phyloP scores from a whole-genome alignment of 805 yeast species.

The Candida xyloterini region DNA sequence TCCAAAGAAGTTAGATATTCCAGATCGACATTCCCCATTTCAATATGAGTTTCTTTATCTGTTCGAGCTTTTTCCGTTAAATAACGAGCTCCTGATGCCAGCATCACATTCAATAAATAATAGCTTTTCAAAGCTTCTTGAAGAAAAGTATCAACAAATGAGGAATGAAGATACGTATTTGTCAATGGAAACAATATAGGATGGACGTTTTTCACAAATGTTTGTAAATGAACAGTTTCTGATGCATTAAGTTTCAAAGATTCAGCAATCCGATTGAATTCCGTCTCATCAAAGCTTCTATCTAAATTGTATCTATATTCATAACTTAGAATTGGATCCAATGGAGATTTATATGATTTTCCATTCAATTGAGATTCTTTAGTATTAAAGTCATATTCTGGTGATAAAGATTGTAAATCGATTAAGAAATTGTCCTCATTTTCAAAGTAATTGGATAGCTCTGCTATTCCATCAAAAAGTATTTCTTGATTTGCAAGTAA shows the following conservation, averaged over 20 bases:
- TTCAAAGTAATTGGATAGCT: constrained; percentile 13
- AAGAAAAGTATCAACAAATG: constrained; percentile 26
- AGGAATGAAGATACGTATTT: constrained; percentile 27
- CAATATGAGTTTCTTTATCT: constrained; percentile 17
- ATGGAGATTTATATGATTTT: background rate
- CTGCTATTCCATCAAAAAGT: constrained; percentile 22
- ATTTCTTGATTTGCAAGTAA: constrained; percentile 24
- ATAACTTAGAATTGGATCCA: constrained; percentile 10
- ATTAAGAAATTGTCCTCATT: constrained; percentile 6
- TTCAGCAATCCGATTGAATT: constrained; percentile 19
- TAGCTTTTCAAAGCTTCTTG: constrained; percentile 41
- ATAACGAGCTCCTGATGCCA: constrained; percentile 68
- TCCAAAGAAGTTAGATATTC: constrained; percentile 12
- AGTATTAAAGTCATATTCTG: constrained; percentile 9
- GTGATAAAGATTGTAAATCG: constrained; percentile 11
- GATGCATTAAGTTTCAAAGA: constrained; percentile 22
- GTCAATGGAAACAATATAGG: constrained; percentile 28
- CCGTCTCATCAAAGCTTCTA: constrained; percentile 17
- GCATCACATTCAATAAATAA: constrained; percentile 60
- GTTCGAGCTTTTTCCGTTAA: constrained; percentile 27
- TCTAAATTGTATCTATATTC: constrained; percentile 22
- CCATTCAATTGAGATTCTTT: background rate
- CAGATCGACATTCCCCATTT: constrained; percentile 6
- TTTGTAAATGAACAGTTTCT: constrained; percentile 25
- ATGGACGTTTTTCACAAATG: constrained; percentile 31